Percentiles rank a stretch among this genome's conserved stretches.
phyloP scores from a whole-genome alignment of 176 grass and related monocot species.

The Juncus effusus region DNA sequence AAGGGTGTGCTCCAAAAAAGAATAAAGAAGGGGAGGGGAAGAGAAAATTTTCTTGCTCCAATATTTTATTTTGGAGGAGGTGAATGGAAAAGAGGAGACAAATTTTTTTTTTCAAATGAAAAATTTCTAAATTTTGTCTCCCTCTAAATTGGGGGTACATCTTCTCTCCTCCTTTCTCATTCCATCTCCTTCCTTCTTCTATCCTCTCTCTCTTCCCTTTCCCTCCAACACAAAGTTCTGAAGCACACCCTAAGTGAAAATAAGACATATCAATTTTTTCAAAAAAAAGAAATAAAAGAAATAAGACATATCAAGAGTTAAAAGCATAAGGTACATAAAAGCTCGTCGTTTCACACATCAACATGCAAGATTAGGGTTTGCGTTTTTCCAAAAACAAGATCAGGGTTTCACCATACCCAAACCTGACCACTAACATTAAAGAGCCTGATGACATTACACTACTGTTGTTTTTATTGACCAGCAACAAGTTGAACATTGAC shows the following conservation, averaged over 20 bases:
- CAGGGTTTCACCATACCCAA: not conserved
- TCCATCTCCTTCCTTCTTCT: no score
- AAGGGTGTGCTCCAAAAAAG: no score
- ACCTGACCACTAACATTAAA: not conserved
- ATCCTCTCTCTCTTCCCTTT: no score
- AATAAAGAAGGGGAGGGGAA: not conserved
- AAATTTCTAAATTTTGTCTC: not conserved
- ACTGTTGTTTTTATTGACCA: slow-evolving; percentile 7
- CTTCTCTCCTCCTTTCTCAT: no score
- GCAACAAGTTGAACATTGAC: slow-evolving; percentile 14
- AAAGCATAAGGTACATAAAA: not conserved
- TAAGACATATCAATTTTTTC: no score
- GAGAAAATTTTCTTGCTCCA: not conserved
- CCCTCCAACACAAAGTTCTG: no score
- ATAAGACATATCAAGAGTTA: not conserved
- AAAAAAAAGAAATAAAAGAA: not conserved
- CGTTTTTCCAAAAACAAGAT: no score
- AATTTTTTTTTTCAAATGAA: slow-evolving; percentile 3
- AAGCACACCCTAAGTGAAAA: no score
- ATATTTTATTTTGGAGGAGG: no score
- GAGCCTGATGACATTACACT: slow-evolving; percentile 7
- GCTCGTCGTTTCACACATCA: not conserved
- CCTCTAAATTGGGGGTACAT: no score
- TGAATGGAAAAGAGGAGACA: no score
- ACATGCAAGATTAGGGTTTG: not conserved